Evolutionary conservation across 2,329 filamentous ascomycete genomes (phyloP).

Genomic region (Fonsecaea pugnacius): DNA sequence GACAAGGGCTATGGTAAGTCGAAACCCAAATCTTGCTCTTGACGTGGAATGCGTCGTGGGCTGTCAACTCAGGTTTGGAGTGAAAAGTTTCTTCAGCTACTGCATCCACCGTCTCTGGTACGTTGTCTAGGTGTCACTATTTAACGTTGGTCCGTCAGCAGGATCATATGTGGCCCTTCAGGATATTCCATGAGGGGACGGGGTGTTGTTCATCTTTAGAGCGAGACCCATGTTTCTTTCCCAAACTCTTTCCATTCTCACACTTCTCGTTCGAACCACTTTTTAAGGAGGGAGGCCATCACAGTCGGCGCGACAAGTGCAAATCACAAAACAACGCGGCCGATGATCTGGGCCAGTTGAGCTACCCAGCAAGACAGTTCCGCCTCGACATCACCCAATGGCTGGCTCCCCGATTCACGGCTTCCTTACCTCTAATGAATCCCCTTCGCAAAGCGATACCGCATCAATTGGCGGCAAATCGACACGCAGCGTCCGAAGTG

Average conservation of each 20-base stretch:
- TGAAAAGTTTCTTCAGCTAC: not conserved
- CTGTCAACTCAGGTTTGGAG: not conserved
- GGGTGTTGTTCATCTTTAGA: not conserved
- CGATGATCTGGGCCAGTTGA: not conserved
- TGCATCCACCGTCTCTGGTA: not conserved
- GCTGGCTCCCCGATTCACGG: not conserved
- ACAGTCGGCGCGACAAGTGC: not conserved
- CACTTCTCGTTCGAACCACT: not conserved
- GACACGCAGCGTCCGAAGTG: constrained; percentile 54
- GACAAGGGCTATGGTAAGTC: not conserved
- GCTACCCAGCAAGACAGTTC: constrained; percentile 1
- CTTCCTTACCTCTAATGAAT: constrained; percentile 9
- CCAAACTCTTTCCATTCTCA: not conserved
- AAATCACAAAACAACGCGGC: constrained; percentile 2
- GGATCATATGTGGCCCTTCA: constrained; percentile 1
- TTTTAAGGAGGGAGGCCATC: not conserved
- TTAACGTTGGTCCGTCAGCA: not conserved
- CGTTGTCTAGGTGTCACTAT: not conserved
- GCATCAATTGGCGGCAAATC: constrained; percentile 46
- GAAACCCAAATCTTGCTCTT: not conserved
- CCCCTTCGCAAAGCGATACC: constrained; percentile 59
- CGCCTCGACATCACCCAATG: not conserved
- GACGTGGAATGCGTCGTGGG: not conserved
- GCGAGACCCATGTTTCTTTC: not conserved
- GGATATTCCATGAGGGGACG: not conserved